Evolutionary conservation across 331 rosid species (phyloP), one percentile per base, ranked within the genome.

Genomic region (Prunus yedoensis): DNA sequence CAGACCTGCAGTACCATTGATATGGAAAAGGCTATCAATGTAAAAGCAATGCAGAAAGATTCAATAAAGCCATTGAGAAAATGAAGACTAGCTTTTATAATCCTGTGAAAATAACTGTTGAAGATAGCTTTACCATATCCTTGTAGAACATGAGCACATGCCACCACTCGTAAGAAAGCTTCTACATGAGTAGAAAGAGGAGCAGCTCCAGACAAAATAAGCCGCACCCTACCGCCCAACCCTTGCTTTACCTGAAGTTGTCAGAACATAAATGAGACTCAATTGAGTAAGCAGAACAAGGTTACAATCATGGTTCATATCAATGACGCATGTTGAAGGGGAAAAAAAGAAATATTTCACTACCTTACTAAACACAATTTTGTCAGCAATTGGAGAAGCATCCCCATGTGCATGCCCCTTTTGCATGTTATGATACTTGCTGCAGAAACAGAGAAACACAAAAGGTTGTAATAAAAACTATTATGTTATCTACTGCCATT

Each of bases 161-260:
- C 66, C 77, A 95, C 99, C 80, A 95, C 99, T 63, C 97, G 83
- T 57, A 95, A 77, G 85, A 83, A 95, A 66, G 79, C 74, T 84
- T 95, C 99, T 57, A 92, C 99, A 45, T 92, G 96, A 20, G 83
- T 47, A 67, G 97, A 74, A 23, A 95, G 91, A 67, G 99, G 99
- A 76, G 99, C 99, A 60, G 97, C 99, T 80, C 97, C 99, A 82
- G 97, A 95, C 56, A 95, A 81, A 84, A 95, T 95, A 76, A 95
- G 87, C 51, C 99, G 90, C 35, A 95, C 96, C 10, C 83, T 87
- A 73, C 99, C 97, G 54, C 99, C 99, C 84, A 95, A 85, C 21
- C 96, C 98, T 88, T 89, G 84, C 83, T 90, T 95, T 41, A 95
- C 91, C 99, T 95, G 86, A 77, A 80, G 53, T 85, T 15, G 58